Conservation (phyloP, 306 rosid species). For the Rubus idaeus region DNA sequence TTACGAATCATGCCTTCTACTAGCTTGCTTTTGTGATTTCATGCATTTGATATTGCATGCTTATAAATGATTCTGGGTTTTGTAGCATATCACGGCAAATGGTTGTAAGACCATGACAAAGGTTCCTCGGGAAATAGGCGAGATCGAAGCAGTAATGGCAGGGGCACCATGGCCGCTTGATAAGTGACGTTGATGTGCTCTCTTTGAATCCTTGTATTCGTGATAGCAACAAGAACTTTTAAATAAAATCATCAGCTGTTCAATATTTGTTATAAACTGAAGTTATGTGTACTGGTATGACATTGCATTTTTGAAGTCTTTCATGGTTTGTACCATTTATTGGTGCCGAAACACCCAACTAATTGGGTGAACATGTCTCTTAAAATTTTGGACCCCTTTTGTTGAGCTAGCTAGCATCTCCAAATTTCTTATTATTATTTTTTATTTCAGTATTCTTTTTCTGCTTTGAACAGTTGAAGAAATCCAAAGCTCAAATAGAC, state of each 20-base stretch:
- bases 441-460: too few relatives aligned
- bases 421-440: too few relatives aligned
- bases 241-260: not conserved
- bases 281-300: too few relatives aligned
- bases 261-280: not conserved
- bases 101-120: slow-evolving; percentile 84
- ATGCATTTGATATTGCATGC: not conserved
- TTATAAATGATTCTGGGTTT: slow-evolving; percentile 12
- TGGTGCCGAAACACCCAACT: too few relatives aligned
- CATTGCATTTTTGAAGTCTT: too few relatives aligned
- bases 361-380: too few relatives aligned
- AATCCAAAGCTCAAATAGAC: too few relatives aligned
- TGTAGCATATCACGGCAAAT: slow-evolving; percentile 59
- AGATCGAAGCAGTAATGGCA: slow-evolving; percentile 89
- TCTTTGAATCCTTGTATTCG: not conserved
- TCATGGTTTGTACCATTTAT: too few relatives aligned
- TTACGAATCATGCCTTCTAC: not conserved
- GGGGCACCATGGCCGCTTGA: slow-evolving; percentile 71
- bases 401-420: too few relatives aligned
- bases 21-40: not conserved
- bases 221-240: too few relatives aligned
- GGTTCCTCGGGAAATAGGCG: slow-evolving; percentile 64
- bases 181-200: not conserved
- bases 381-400: too few relatives aligned
- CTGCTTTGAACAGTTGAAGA: too few relatives aligned